Conservation (phyloP, 208 protist species). For the Naegleria fowleri region DNA sequence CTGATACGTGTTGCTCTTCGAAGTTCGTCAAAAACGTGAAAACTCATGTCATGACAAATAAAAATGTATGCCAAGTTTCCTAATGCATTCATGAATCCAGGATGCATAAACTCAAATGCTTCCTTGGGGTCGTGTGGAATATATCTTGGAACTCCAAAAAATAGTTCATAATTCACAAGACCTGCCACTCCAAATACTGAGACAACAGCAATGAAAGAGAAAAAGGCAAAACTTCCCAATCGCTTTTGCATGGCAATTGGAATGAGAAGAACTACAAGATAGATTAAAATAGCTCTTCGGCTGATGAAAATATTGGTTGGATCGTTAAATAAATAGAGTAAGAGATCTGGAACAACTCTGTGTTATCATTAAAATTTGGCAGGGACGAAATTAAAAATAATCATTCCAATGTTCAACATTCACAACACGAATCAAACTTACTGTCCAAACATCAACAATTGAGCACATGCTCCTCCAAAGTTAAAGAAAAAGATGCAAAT, state of each 20-base stretch:
- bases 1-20: not conserved
- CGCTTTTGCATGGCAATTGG: not conserved
- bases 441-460: slow-evolving; percentile 22
- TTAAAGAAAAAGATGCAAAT: slow-evolving; percentile 20
- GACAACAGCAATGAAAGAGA: not conserved
- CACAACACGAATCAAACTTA: too few species aligned
- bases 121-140: not conserved
- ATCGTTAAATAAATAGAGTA: not conserved
- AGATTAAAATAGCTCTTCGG: not conserved
- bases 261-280: not conserved
- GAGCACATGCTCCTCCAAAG: not conserved
- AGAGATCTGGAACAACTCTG: not conserved
- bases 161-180: not conserved
- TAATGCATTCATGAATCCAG: not conserved
- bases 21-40: not conserved
- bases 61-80: not conserved
- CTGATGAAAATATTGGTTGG: not conserved
- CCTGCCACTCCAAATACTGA: not conserved
- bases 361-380: not conserved
- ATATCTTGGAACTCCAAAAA: not conserved
- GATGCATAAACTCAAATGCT: not conserved
- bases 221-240: slow-evolving; percentile 3
- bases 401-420: too few species aligned
- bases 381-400: too few species aligned
- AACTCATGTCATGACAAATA: slow-evolving; percentile 21